Conservation (phyloP, 139 green algal species). For the Trebouxia sp. region DNA sequence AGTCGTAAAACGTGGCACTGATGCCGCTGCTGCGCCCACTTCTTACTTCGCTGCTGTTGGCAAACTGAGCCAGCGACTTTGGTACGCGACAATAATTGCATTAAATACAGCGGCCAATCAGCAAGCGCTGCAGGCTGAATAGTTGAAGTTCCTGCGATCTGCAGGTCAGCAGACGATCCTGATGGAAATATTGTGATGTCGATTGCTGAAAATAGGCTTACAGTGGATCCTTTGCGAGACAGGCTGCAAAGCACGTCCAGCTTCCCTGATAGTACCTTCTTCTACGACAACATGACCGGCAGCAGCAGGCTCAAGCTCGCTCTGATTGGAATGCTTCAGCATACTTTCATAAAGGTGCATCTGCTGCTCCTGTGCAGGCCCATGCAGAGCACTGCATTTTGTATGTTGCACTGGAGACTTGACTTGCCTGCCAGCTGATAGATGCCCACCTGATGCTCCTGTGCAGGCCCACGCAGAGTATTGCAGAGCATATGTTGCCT, state of each 20-base stretch:
- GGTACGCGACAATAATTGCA: neutral
- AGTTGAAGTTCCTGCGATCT: neutral
- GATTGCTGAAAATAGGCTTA: constrained; percentile 31
- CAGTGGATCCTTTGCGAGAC: neutral
- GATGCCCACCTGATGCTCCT: too few relatives aligned
- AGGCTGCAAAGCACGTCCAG: neutral
- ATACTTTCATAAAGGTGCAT: constrained; percentile 25
- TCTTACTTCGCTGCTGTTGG: constrained; percentile 4
- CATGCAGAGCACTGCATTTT: too few relatives aligned
- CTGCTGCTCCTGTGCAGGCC: too few relatives aligned
- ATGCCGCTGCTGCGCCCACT: neutral
- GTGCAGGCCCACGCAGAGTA: too few relatives aligned
- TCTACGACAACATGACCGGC: constrained; percentile 22
- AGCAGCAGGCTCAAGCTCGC: neutral
- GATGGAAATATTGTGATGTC: constrained; percentile 26
- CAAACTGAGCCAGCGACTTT: neutral
- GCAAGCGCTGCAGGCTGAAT: neutral
- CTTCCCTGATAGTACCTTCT: constrained; percentile 7
- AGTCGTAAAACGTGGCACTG: neutral
- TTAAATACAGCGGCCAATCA: neutral
- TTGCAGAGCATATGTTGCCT: too few relatives aligned
- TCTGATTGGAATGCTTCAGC: neutral
- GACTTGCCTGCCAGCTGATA: too few relatives aligned
- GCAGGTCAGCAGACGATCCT: constrained; percentile 1
- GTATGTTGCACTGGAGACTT: too few relatives aligned